Percentiles rank a stretch among this genome's conserved stretches.
Evolutionary conservation across 805 yeast species (phyloP).

Genomic region (Candida pseudoglaebosa): DNA sequence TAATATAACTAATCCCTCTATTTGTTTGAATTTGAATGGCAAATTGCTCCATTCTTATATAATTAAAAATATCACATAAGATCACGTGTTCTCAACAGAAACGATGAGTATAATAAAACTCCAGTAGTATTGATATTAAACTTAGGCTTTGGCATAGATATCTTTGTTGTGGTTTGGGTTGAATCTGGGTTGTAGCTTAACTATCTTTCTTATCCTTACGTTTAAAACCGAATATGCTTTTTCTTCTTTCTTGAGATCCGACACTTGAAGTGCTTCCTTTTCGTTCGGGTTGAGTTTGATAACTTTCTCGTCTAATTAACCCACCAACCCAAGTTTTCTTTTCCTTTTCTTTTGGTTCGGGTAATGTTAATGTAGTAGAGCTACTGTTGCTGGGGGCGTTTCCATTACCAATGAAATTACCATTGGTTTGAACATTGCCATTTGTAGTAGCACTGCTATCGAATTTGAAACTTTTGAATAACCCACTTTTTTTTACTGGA

Average conservation of each 20-base stretch:
- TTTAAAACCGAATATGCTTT: conserved; percentile 37
- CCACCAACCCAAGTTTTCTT: conserved; percentile 42
- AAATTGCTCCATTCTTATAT: no score
- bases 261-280: conserved; percentile 19
- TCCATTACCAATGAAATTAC: conserved; percentile 1
- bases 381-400: conserved; percentile 1
- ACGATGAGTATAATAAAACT: no score
- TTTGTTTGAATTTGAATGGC: neutral
- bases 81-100: no score
- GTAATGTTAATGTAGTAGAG: conserved; percentile 3
- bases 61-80: no score
- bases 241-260: conserved; percentile 16
- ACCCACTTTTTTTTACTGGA: conserved; percentile 4
- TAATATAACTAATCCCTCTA: neutral
- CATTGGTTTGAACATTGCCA: neutral
- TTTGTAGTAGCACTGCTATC: conserved; percentile 14
- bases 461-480: conserved; percentile 30
- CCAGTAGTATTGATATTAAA: no score
- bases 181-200: neutral
- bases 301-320: conserved; percentile 29
- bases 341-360: conserved; percentile 11
- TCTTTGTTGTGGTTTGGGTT: neutral
- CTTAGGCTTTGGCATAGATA: neutral
- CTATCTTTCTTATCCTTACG: conserved; percentile 14
- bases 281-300: conserved; percentile 14